These are phyloP conservation scores for Silene noctiflora DNA, from an alignment of 179 eudicot species.

Conservation along the genomic window DNA sequence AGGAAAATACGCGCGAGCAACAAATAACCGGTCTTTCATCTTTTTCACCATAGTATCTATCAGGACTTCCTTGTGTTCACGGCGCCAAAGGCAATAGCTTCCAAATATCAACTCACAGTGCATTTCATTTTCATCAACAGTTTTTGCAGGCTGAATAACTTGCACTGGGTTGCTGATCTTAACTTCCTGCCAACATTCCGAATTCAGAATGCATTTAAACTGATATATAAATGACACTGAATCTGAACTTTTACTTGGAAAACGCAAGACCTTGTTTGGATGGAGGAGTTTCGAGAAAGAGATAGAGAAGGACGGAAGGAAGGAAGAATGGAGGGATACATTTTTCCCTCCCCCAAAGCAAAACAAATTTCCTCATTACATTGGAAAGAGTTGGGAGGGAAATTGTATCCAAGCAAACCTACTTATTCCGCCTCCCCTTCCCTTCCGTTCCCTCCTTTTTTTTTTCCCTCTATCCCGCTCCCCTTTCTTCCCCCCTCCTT, in stretches of 20 bases:
- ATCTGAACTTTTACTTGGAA: background rate
- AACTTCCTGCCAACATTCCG: constrained; percentile 39
- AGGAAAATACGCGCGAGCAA: constrained; percentile 94
- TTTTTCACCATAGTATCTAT: constrained; percentile 65
- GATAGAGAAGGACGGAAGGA: no score
- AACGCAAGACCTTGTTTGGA: background rate
- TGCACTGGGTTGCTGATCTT: constrained; percentile 29
- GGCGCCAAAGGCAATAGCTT: constrained; percentile 90
- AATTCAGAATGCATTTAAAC: background rate
- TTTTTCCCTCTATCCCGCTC: no score
- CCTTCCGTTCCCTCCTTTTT: no score
- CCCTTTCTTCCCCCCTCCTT: no score
- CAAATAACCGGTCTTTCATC: constrained; percentile 81
- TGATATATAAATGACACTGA: background rate
- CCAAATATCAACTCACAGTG: constrained; percentile 74
- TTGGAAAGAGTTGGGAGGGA: no score
- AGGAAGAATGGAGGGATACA: no score
- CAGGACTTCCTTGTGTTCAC: constrained; percentile 65
- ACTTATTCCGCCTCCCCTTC: no score
- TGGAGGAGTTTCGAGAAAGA: no score
- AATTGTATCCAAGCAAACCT: no score
- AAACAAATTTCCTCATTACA: no score
- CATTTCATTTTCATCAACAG: constrained; percentile 48
- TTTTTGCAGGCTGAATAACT: constrained; percentile 22
- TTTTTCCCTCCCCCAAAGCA: no score